phyloP scores from a whole-genome alignment of 2,329 filamentous ascomycete genomes.

The Colletotrichum gloeosporioides region DNA sequence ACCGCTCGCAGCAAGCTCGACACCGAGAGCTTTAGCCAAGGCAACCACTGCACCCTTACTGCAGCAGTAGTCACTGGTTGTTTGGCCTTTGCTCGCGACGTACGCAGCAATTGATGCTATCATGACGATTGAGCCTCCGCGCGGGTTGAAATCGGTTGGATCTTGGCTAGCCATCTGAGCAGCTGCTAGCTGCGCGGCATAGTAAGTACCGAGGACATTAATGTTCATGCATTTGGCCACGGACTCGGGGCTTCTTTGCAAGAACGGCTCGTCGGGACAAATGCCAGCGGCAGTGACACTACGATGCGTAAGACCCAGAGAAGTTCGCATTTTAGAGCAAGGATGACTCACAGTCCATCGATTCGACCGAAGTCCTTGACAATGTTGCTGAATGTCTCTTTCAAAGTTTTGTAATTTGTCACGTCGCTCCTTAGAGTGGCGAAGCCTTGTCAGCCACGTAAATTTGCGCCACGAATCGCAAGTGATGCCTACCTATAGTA shows the following conservation, averaged over 20 bases:
- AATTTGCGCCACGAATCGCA: background rate
- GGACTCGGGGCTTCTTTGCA: slow-evolving; percentile 27
- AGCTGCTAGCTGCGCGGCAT: slow-evolving; percentile 38
- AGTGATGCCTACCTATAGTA: slow-evolving; percentile 7
- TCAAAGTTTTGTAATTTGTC: slow-evolving; percentile 21
- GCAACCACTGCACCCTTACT: slow-evolving; percentile 51
- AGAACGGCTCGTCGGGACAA: slow-evolving; percentile 31
- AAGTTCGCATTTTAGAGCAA: background rate
- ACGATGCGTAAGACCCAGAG: background rate
- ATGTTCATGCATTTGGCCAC: slow-evolving; percentile 30
- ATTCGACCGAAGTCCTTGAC: slow-evolving; percentile 25
- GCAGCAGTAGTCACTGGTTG: slow-evolving; percentile 45
- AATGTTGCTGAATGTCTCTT: slow-evolving; percentile 25
- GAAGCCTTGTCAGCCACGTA: background rate
- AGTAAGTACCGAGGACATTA: slow-evolving; percentile 37
- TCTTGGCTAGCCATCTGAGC: slow-evolving; percentile 37
- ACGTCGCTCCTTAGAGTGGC: slow-evolving; percentile 19
- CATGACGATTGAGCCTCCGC: slow-evolving; percentile 34
- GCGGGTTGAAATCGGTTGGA: slow-evolving; percentile 24
- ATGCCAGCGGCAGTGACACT: slow-evolving; percentile 33
- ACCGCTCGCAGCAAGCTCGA: slow-evolving; percentile 25
- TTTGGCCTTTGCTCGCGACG: slow-evolving; percentile 33
- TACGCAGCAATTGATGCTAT: slow-evolving; percentile 38
- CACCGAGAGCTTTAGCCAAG: slow-evolving; percentile 44
- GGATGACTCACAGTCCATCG: slow-evolving; percentile 22